Conservation (phyloP, 176 grass and related monocot genomes). For the Cocos nucifera region DNA sequence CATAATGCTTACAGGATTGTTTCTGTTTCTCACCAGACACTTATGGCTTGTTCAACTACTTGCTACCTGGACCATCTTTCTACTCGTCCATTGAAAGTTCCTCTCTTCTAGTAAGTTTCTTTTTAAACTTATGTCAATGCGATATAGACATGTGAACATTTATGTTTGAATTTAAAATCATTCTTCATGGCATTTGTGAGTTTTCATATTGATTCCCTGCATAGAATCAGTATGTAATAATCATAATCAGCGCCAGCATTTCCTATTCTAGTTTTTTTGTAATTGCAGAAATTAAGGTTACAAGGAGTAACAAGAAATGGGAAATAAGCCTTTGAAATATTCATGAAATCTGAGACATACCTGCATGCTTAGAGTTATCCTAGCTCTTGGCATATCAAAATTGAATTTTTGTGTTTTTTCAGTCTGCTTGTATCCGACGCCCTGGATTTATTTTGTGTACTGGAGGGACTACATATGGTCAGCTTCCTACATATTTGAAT, state of each 20-base stretch:
- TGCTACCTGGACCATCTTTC: conserved; percentile 74
- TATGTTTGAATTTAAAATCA: too few relatives aligned
- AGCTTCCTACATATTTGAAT: conserved; percentile 72
- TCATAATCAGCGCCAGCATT: too few relatives aligned
- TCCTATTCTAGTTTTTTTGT: too few relatives aligned
- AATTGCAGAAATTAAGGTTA: too few relatives aligned
- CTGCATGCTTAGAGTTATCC: background rate
- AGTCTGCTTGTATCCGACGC: conserved; percentile 71
- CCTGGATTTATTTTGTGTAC: conserved; percentile 94
- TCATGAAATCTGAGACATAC: too few relatives aligned
- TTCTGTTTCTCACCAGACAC: conserved; percentile 54
- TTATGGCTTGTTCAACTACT: conserved; percentile 74
- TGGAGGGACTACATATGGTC: conserved; percentile 82
- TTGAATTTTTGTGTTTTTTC: conserved; percentile 26
- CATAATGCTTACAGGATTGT: too few relatives aligned
- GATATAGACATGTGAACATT: too few relatives aligned
- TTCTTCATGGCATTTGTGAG: too few relatives aligned
- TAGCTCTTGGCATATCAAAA: conserved; percentile 8
- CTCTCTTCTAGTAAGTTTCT: conserved; percentile 58
- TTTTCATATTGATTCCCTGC: too few relatives aligned
- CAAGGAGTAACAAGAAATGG: too few relatives aligned
- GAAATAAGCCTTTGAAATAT: too few relatives aligned
- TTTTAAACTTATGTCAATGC: conserved; percentile 10
- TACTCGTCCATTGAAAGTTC: conserved; percentile 80
- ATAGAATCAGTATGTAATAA: too few relatives aligned